Evolutionary conservation across 2,329 filamentous ascomycete genomes (phyloP), one percentile per base, ranked within the genome.

Genomic region (Cercospora sesami): DNA sequence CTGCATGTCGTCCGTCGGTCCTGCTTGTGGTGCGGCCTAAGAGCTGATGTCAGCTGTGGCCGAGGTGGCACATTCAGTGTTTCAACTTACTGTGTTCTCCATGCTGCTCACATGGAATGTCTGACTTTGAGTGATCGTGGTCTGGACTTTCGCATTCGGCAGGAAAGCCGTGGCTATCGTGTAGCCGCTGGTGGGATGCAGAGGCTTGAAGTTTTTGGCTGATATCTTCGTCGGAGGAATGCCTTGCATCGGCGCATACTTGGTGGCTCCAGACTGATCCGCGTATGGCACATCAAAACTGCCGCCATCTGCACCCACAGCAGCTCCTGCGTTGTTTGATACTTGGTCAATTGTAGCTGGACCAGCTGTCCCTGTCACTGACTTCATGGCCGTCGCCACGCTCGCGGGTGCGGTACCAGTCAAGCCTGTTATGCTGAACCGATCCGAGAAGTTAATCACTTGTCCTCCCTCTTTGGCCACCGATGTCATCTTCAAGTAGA

Each of bases 391-490:
- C 21, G 73, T 67, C 26, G 74, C 72, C 58, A 86, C 78, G 42
- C 74, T 75, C 1, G 81, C 68, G 1, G 83, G 79, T 73, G 89
- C 89, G 4, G 79, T 79, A 42, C 89, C 89, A 2, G 84, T 88
- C 89, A 91, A 90, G 72, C 83, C 84, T 10, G 81, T 82, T 63
- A 91, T 80, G n/a, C 86, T 84, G 79, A 92, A 92, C 69, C 89
- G 87, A 60, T 81, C 73, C 10, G 88, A 90, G 76, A 84, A 90
- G 73, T 86, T 87, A 65, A 83, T 85, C 21, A 88, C 80, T 4
- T 83, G 84, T 33, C 85, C 85, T 42, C 86, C 85, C n/a, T 83
- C 82, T 18, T 82, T 81, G 5, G 83, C 83, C 6, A 82, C 82
- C 16, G 87, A 85, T 66, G 86, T 79, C 77, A 91, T 88, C 70